These are phyloP conservation scores for Teunomyces barrocoloradensis DNA, from an alignment of 805 yeast species.

Conservation along the genomic window DNA sequence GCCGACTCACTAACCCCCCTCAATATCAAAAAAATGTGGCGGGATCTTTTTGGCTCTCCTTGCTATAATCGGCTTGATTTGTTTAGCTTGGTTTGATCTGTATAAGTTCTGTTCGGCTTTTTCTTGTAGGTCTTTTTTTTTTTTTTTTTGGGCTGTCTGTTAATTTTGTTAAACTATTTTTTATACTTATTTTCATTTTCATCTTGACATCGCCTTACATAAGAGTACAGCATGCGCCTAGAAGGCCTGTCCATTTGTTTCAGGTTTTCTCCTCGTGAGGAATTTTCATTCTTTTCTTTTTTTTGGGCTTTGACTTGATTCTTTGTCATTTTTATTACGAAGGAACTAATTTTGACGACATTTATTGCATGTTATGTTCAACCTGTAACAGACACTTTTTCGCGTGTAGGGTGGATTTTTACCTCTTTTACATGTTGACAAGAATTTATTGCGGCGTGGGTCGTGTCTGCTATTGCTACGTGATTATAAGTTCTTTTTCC, in stretches of 20 bases:
- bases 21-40: background rate
- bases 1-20: background rate
- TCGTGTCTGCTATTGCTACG: background rate
- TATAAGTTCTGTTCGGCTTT: background rate
- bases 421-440: background rate
- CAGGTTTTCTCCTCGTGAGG: background rate
- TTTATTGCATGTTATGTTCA: too few relatives aligned
- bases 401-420: background rate
- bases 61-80: background rate
- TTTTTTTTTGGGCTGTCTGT: background rate
- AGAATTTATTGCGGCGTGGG: background rate
- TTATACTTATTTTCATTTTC: too few relatives aligned
- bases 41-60: background rate
- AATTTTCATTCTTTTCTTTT: background rate
- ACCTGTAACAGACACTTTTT: too few relatives aligned
- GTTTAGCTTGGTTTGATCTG: background rate
- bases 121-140: background rate
- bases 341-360: too few relatives aligned
- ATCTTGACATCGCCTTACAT: background rate
- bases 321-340: too few relatives aligned
- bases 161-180: background rate
- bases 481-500: background rate
- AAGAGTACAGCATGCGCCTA: background rate
- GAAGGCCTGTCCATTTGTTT: background rate
- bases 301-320: too few relatives aligned